Evolutionary conservation across 495 filamentous ascomycete genomes (phyloP).

Genomic region (Aspergillus baeticus): DNA sequence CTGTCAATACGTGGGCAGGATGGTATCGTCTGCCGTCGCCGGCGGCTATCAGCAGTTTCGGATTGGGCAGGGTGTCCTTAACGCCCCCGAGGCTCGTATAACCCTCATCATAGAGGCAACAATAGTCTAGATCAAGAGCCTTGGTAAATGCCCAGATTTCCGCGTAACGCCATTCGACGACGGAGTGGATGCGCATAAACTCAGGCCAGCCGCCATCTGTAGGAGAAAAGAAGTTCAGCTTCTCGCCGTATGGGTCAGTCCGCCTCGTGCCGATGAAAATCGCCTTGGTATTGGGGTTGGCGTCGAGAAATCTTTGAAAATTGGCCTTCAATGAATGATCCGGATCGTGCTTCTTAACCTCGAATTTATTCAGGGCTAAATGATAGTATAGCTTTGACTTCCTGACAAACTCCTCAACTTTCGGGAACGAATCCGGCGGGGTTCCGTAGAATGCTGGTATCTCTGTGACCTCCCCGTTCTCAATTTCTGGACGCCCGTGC

Average conservation of each 20-base stretch:
- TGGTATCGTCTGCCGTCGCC: constrained; percentile 48
- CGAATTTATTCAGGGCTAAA: constrained; percentile 75
- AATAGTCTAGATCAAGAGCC: constrained; percentile 74
- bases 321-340: constrained; percentile 50
- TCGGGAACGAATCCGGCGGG: constrained; percentile 72
- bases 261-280: constrained; percentile 91
- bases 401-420: constrained; percentile 82
- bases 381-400: constrained; percentile 63
- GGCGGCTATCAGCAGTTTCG: constrained; percentile 53
- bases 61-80: constrained; percentile 90
- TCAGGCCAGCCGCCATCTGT: constrained; percentile 90
- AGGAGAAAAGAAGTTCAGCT: constrained; percentile 73
- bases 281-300: constrained; percentile 63
- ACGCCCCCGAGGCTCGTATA: constrained; percentile 87
- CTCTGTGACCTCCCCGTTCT: constrained; percentile 16
- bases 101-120: constrained; percentile 78
- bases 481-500: constrained; percentile 22
- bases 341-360: constrained; percentile 41
- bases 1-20: constrained; percentile 83
- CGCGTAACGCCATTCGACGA: constrained; percentile 96
- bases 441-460: constrained; percentile 89
- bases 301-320: constrained; percentile 72
- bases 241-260: constrained; percentile 86
- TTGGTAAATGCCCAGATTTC: constrained; percentile 95
- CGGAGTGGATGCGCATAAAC: constrained; percentile 91